Evolutionary conservation across 495 filamentous ascomycete species (phyloP).

Genomic region (Opeltia flavorubescens): DNA sequence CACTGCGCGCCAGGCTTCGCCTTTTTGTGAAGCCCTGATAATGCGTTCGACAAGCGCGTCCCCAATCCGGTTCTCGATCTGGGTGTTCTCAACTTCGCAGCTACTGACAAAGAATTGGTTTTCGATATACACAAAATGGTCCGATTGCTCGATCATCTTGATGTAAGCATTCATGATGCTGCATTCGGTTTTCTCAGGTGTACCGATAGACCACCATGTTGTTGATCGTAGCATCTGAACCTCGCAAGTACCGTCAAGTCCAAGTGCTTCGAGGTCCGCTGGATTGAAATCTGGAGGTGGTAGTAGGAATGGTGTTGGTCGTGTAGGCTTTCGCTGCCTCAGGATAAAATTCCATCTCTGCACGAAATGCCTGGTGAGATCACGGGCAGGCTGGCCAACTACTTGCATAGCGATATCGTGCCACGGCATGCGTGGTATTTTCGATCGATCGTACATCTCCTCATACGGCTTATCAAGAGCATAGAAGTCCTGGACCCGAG

Average conservation of each 20-base stretch:
- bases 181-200: constrained; percentile 64
- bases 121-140: constrained; percentile 98
- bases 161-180: constrained; percentile 95
- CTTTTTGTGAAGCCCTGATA: constrained; percentile 65
- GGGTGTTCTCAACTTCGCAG: constrained; percentile 72
- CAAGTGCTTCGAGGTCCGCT: constrained; percentile 73
- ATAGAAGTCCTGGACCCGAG: constrained; percentile 88
- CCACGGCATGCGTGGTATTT: constrained; percentile 92
- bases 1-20: constrained; percentile 86
- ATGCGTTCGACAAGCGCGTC: constrained; percentile 92
- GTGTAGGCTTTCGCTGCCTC: constrained; percentile 82
- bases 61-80: constrained; percentile 85
- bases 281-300: constrained; percentile 83
- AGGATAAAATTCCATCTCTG: constrained; percentile 98
- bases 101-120: constrained; percentile 99
- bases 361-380: constrained; percentile 94
- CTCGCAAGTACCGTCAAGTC: constrained; percentile 85
- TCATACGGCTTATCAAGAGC: constrained; percentile 89
- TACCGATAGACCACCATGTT: constrained; percentile 81
- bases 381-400: constrained; percentile 86
- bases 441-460: constrained; percentile 93
- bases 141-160: constrained; percentile 84
- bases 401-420: constrained; percentile 99
- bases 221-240: constrained; percentile 90
- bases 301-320: constrained; percentile 84